Conservation (phyloP, 1,139 yeast species). For the Geotrichum fermentans region DNA sequence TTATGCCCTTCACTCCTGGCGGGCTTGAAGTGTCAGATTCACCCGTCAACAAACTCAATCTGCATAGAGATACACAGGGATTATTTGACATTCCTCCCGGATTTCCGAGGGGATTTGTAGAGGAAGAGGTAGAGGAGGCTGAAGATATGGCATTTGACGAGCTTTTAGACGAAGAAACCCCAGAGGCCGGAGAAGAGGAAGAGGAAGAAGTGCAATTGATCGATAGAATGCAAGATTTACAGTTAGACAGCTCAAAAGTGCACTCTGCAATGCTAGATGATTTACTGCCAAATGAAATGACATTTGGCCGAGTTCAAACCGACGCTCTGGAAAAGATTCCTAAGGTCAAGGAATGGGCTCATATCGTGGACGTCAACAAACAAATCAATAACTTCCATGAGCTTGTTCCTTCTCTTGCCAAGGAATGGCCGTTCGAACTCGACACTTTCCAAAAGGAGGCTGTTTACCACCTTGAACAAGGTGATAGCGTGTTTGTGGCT, state of each 20-base stretch:
- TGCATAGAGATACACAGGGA: constrained; percentile 71
- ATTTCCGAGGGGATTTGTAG: constrained; percentile 60
- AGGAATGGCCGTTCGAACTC: constrained; percentile 86
- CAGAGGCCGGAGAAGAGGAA: constrained; percentile 8
- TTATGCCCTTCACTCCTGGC: constrained; percentile 91
- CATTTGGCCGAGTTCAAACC: constrained; percentile 42
- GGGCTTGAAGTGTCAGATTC: constrained; percentile 52
- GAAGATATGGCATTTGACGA: constrained; percentile 26
- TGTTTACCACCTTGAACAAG: constrained; percentile 90
- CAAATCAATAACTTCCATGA: constrained; percentile 78
- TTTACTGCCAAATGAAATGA: constrained; percentile 63
- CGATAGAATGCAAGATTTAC: constrained; percentile 13
- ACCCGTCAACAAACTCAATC: constrained; percentile 37
- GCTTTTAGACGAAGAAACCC: constrained; percentile 5
- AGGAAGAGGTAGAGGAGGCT: constrained; percentile 32
- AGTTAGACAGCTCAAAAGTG: constrained; percentile 11
- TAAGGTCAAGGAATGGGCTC: constrained; percentile 79
- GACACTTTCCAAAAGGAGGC: constrained; percentile 98
- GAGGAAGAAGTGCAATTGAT: constrained; percentile 16
- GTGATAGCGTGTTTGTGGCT: constrained; percentile 95
- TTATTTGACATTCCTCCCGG: constrained; percentile 83
- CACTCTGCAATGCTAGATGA: constrained; percentile 56
- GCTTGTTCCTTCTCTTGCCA: constrained; percentile 87
- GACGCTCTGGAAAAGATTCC: constrained; percentile 22
- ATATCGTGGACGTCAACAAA: constrained; percentile 82